Percentiles rank a stretch among this genome's conserved stretches.
These are phyloP conservation scores for Zalaria sp. DNA, from an alignment of 2,329 filamentous ascomycete genomes.

Conservation along the genomic window DNA sequence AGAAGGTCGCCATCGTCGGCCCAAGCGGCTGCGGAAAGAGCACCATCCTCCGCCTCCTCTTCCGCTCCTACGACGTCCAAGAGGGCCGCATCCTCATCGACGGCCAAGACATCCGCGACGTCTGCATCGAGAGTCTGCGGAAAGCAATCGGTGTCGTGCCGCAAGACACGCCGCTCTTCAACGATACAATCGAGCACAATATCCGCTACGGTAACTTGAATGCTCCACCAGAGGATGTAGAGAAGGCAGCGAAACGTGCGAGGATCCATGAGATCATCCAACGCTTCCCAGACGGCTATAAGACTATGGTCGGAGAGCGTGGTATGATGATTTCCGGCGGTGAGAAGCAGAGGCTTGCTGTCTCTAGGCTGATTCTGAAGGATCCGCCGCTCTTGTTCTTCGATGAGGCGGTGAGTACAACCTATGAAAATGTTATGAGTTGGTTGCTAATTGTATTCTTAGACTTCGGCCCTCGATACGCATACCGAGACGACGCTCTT, in stretches of 20 bases:
- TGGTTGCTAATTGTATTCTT: conserved; percentile 1
- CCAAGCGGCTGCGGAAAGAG: conserved; percentile 95
- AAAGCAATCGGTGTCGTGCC: conserved; percentile 86
- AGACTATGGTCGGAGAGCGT: conserved; percentile 82
- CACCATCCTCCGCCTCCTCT: conserved; percentile 77
- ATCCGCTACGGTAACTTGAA: conserved; percentile 81
- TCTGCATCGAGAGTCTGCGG: conserved; percentile 70
- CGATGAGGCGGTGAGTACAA: conserved; percentile 58
- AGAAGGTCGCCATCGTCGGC: conserved; percentile 91
- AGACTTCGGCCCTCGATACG: conserved; percentile 79
- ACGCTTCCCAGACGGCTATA: conserved; percentile 73
- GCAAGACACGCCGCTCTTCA: conserved; percentile 94
- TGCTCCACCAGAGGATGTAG: conserved; percentile 58
- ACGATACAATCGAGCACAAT: conserved; percentile 90
- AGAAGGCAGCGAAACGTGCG: conserved; percentile 66
- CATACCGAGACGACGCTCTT: conserved; percentile 86
- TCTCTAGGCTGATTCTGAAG: conserved; percentile 73
- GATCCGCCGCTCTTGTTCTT: conserved; percentile 87
- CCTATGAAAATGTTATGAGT: background rate
- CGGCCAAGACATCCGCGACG: conserved; percentile 76
- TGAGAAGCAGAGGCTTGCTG: conserved; percentile 82
- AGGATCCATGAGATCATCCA: conserved; percentile 72
- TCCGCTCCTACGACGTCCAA: conserved; percentile 88
- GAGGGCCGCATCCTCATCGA: conserved; percentile 78
- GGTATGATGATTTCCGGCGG: conserved; percentile 93